These are phyloP conservation scores for Dryas octopetala DNA, from an alignment of 306 rosid species.

Conservation along the genomic window DNA sequence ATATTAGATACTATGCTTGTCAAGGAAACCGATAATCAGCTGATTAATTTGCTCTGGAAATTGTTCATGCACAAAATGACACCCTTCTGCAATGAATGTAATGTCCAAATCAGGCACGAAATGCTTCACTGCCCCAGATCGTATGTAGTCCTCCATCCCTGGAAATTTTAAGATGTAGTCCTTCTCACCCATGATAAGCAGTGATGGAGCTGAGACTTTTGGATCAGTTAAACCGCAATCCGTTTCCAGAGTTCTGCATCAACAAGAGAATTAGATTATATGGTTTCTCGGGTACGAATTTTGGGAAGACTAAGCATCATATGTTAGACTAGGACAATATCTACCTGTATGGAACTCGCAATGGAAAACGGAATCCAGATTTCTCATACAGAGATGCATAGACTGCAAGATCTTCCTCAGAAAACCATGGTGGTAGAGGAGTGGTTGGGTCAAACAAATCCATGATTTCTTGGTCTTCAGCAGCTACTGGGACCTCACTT, in stretches of 20 bases:
- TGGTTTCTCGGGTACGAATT: not conserved
- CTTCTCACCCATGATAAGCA: slow-evolving; percentile 54
- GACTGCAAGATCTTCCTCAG: slow-evolving; percentile 52
- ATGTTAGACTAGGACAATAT: not conserved
- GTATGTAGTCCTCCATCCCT: slow-evolving; percentile 51
- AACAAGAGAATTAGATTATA: not conserved
- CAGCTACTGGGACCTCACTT: slow-evolving; percentile 57
- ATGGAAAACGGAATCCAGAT: slow-evolving; percentile 54
- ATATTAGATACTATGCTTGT: slow-evolving; percentile 41
- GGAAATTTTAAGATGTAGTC: slow-evolving; percentile 49
- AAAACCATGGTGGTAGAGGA: slow-evolving; percentile 61
- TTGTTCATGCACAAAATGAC: slow-evolving; percentile 59
- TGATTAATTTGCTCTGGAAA: slow-evolving; percentile 52
- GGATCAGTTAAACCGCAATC: slow-evolving; percentile 51
- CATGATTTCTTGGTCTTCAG: slow-evolving; percentile 56
- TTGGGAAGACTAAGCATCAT: no score
- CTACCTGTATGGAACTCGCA: slow-evolving; percentile 68
- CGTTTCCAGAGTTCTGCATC: slow-evolving; percentile 34
- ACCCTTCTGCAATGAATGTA: slow-evolving; percentile 46
- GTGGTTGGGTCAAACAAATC: slow-evolving; percentile 49
- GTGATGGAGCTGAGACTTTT: slow-evolving; percentile 41
- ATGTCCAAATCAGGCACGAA: slow-evolving; percentile 51
- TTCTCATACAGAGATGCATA: slow-evolving; percentile 49
- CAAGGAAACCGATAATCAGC: slow-evolving; percentile 48
- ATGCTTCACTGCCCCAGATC: slow-evolving; percentile 43